phyloP scores from a whole-genome alignment of 176 grass and related monocot species.

The Themeda triandra region DNA sequence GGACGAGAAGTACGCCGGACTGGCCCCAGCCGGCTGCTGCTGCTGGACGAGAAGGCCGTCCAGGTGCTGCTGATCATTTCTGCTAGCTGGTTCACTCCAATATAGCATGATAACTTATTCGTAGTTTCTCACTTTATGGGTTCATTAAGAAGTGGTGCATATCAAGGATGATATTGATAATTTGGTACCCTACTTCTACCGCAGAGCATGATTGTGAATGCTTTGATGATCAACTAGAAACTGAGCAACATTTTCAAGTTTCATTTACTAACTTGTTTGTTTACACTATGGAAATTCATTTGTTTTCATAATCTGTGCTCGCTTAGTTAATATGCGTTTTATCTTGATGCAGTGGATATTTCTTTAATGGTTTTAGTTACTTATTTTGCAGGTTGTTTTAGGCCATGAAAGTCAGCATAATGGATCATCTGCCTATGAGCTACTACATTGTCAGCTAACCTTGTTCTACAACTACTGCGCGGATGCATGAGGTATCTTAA shows the following conservation, averaged over 20 bases:
- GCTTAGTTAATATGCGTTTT: neutral
- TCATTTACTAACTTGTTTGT: too few relatives aligned
- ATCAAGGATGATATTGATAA: too few relatives aligned
- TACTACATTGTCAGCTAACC: constrained; percentile 67
- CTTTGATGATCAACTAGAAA: too few relatives aligned
- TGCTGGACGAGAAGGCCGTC: constrained; percentile 76
- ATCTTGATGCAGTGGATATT: constrained; percentile 1
- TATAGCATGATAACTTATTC: too few relatives aligned
- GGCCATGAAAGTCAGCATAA: constrained; percentile 34
- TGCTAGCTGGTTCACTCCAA: neutral
- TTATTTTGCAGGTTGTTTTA: constrained; percentile 55
- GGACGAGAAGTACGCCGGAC: constrained; percentile 67
- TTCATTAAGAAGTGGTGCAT: too few relatives aligned
- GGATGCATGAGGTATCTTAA: constrained; percentile 75
- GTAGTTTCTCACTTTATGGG: too few relatives aligned
- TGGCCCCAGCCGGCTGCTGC: constrained; percentile 55
- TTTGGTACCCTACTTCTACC: too few relatives aligned
- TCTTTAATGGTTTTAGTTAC: constrained; percentile 10
- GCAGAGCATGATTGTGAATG: too few relatives aligned
- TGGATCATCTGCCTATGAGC: constrained; percentile 58
- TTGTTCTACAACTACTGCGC: constrained; percentile 85
- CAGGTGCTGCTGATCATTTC: constrained; percentile 53
- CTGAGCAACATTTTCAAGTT: too few relatives aligned
- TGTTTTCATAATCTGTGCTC: too few relatives aligned
- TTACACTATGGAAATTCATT: too few relatives aligned